Evolutionary conservation across 257 asterid genomes (phyloP).

Genomic region (Lavandula angustifolia): DNA sequence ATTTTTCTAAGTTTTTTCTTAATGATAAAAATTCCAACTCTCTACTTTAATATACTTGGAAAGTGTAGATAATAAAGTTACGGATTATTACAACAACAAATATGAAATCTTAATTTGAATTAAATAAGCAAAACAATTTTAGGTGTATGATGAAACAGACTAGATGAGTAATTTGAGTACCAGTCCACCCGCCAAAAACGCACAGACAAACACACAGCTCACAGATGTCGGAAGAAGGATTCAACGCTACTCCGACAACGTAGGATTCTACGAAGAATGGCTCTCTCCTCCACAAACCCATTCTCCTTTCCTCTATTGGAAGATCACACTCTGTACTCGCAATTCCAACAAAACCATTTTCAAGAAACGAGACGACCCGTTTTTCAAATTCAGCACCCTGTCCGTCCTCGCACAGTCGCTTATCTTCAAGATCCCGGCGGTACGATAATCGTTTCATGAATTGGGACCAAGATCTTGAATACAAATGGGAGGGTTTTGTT

Average conservation of each 20-base stretch:
- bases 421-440: slow-evolving; percentile 32
- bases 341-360: slow-evolving; percentile 32
- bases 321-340: slow-evolving; percentile 36
- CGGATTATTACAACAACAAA: no score
- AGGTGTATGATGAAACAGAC: no score
- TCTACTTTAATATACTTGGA: no score
- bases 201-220: slow-evolving; percentile 26
- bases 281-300: slow-evolving; percentile 44
- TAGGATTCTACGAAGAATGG: slow-evolving; percentile 50
- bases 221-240: slow-evolving; percentile 53
- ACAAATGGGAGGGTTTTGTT: slow-evolving; percentile 27
- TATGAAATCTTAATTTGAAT: no score
- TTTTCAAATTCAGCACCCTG: no score
- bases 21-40: no score
- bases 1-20: no score
- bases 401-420: not conserved
- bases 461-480: slow-evolving; percentile 22
- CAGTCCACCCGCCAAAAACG: slow-evolving; percentile 37
- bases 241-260: slow-evolving; percentile 57
- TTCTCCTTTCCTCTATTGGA: slow-evolving; percentile 38
- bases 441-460: not conserved
- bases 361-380: slow-evolving; percentile 31
- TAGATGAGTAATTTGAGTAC: no score
- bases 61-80: no score
- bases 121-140: no score